These are phyloP conservation scores for Aspergillus avenaceus DNA, from an alignment of 495 filamentous ascomycete species.

Conservation along the genomic window DNA sequence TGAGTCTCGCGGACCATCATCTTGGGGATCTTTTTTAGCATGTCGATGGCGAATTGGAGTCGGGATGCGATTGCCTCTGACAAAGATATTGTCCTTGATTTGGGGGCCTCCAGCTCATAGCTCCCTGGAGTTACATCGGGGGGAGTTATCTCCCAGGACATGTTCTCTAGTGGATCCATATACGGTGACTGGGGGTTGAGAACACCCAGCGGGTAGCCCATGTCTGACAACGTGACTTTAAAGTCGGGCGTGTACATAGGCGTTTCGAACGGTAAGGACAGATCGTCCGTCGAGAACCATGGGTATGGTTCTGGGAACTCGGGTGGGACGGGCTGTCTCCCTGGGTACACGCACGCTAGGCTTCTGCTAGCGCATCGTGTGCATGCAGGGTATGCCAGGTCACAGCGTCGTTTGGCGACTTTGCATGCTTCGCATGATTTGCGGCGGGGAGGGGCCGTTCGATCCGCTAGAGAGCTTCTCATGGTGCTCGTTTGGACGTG, in stretches of 20 bases:
- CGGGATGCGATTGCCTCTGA: slow-evolving; percentile 26
- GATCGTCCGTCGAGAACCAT: neutral
- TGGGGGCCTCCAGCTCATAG: slow-evolving; percentile 2
- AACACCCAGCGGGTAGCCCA: neutral
- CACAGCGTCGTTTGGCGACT: slow-evolving; percentile 50
- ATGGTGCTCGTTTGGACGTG: neutral
- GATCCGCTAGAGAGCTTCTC: slow-evolving; percentile 2
- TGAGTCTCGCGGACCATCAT: slow-evolving; percentile 45
- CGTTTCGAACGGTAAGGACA: neutral
- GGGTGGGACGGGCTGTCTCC: slow-evolving; percentile 11
- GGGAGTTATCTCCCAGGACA: too few species aligned
- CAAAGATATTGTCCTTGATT: slow-evolving; percentile 9
- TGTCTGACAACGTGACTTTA: neutral
- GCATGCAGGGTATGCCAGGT: slow-evolving; percentile 43
- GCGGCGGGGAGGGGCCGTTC: slow-evolving; percentile 36
- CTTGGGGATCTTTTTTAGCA: slow-evolving; percentile 33
- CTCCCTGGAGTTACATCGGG: too few species aligned
- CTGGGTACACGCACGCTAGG: slow-evolving; percentile 42
- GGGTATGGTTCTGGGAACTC: too few species aligned
- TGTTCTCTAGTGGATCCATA: too few species aligned
- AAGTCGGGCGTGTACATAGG: neutral
- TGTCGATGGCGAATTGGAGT: slow-evolving; percentile 42
- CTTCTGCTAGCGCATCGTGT: slow-evolving; percentile 40
- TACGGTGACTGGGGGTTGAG: neutral
- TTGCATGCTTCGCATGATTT: slow-evolving; percentile 53